phyloP scores from a whole-genome alignment of 106 monocot genomes.

The Posidonia australis region DNA sequence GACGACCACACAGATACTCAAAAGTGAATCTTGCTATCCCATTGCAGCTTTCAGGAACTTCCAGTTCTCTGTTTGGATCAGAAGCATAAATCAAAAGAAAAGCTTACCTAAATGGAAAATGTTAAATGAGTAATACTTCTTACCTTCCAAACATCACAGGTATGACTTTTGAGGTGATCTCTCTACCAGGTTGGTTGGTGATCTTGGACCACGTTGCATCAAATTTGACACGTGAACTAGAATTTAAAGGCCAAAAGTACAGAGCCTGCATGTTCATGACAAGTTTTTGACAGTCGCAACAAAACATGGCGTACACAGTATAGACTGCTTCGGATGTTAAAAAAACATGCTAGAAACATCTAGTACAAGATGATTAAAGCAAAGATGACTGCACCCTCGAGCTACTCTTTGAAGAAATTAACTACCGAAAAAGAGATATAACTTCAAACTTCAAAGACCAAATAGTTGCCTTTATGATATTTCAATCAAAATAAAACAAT shows the following conservation, averaged over 20 bases:
- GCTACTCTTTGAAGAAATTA: too few species aligned
- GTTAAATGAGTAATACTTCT: background rate
- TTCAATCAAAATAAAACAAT: constrained; percentile 1
- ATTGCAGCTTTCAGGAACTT: constrained; percentile 75
- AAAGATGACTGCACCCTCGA: too few species aligned
- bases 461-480: too few species aligned
- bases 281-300: too few species aligned
- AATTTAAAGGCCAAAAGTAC: constrained; percentile 61
- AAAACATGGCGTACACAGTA: too few species aligned
- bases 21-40: constrained; percentile 79
- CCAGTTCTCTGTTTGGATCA: constrained; percentile 43
- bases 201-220: constrained; percentile 45
- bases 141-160: constrained; percentile 98
- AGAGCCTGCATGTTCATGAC: constrained; percentile 29
- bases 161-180: constrained; percentile 34
- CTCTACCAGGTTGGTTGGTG: constrained; percentile 33
- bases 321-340: background rate
- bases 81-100: background rate
- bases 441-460: too few species aligned
- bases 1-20: constrained; percentile 85
- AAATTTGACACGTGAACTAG: constrained; percentile 21
- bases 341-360: too few species aligned
- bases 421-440: too few species aligned
- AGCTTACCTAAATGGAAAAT: background rate
- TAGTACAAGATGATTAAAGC: too few species aligned